Base-by-base conservation (phyloP, 2,329 filamentous ascomycete species). In the Ciborinia camelliae region DNA sequence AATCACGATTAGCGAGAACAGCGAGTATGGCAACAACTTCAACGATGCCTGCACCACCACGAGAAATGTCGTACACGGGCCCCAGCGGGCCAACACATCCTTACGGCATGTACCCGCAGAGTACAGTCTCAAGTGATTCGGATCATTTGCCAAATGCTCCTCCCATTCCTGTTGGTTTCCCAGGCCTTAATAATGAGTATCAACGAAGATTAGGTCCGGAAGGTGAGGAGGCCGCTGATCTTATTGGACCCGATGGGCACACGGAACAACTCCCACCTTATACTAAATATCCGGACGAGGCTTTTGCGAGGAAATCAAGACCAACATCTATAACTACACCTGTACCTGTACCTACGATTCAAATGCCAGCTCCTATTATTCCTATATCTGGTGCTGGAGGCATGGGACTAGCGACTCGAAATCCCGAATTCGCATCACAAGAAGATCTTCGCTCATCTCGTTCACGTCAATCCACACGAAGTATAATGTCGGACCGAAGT, bases 261-360 rank as follows among this genome's bases (percentile, higher is more conserved):
- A 89, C 90, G 1, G 94, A 98, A 76, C 91, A 96, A 75, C 80
- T 97, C 23, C 94, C 94, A 15, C 94, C 94, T 0, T 98, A 98
- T 74, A 91, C 91, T 18, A 84, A 92, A 75, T 97, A 96, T 76
- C 91, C 93, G 2, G 90, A 96, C 61, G 89, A 91, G 64, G 80
- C 80, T 0, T 88, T 78, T 76, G 83, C 74, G 74, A 84, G 76
- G 81, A 92, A 84, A 72, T 76, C 78, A 57, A 70, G 75, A 48
- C 61, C 51, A 23, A 74, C 76, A 26, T 59, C 41, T 37, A 35
- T 47, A 47, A 28, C 52, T 23, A 69, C 73, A 28, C 30, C 55
- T 32, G n/a, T 26, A 20, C 41, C n/a, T 35, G 43, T 59, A 41
- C 62, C 53, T 39, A 69, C 73, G n/a, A 71, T 70, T 58, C 65